These are phyloP conservation scores for Aurinia saxatilis DNA, from an alignment of 345 rosid species.

Conservation along the genomic window DNA sequence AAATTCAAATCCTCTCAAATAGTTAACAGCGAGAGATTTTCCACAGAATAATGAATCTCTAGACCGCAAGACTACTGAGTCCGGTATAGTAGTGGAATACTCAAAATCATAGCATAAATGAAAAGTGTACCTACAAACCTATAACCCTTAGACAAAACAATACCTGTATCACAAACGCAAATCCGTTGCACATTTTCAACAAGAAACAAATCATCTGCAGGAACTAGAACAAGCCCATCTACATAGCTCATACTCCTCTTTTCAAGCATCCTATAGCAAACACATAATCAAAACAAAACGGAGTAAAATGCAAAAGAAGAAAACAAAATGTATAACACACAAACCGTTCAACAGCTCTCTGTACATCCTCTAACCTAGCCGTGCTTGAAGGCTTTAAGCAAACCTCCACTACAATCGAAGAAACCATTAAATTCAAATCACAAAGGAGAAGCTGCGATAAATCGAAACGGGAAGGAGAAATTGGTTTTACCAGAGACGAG, in stretches of 20 bases:
- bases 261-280: conserved; percentile 67
- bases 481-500: conserved; percentile 57
- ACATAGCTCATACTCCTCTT: conserved; percentile 78
- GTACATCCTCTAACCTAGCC: conserved; percentile 59
- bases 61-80: neutral
- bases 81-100: neutral
- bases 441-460: neutral
- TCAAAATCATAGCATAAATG: neutral
- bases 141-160: neutral
- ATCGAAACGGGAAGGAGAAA: neutral
- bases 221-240: conserved; percentile 80
- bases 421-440: neutral
- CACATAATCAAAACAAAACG: neutral
- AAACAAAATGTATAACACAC: neutral
- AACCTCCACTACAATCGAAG: conserved; percentile 61
- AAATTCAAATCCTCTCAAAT: neutral
- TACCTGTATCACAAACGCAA: conserved; percentile 76
- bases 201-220: conserved; percentile 58
- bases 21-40: no score
- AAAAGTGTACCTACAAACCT: neutral
- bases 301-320: neutral
- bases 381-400: conserved; percentile 89
- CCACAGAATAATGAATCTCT: neutral
- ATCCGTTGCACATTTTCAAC: conserved; percentile 67
- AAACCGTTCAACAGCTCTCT: conserved; percentile 67